These are phyloP conservation scores for Talaromyces wortmannii DNA, from an alignment of 495 filamentous ascomycete species.

Conservation along the genomic window DNA sequence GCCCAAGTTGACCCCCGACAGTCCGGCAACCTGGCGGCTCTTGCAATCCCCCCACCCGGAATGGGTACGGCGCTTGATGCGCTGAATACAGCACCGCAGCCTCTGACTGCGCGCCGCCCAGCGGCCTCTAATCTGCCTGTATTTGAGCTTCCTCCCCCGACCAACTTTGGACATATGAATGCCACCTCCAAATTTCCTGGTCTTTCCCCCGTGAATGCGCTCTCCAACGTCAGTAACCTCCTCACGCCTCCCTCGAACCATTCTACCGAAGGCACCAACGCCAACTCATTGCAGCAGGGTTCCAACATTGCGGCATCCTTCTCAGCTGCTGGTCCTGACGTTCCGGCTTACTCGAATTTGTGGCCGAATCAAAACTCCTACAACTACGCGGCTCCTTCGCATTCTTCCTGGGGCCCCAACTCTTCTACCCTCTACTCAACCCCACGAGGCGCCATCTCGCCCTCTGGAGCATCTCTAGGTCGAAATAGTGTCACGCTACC, in stretches of 20 bases:
- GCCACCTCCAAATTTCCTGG: slow-evolving; percentile 34
- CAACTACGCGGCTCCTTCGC: slow-evolving; percentile 37
- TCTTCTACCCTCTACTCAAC: slow-evolving; percentile 31
- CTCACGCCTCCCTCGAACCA: slow-evolving; percentile 57
- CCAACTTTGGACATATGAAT: slow-evolving; percentile 15
- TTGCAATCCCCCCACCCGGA: slow-evolving; percentile 33
- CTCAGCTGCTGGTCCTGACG: slow-evolving; percentile 37
- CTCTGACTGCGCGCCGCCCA: slow-evolving; percentile 52
- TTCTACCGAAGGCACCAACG: slow-evolving; percentile 50
- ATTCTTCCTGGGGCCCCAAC: slow-evolving; percentile 32
- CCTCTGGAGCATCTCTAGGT: slow-evolving; percentile 36
- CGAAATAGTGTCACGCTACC: slow-evolving; percentile 46
- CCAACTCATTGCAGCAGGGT: slow-evolving; percentile 46
- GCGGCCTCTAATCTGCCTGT: slow-evolving; percentile 53
- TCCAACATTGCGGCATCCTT: slow-evolving; percentile 31
- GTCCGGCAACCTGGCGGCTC: slow-evolving; percentile 34
- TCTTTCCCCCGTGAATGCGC: slow-evolving; percentile 31
- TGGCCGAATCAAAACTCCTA: slow-evolving; percentile 50
- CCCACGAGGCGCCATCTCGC: slow-evolving; percentile 48
- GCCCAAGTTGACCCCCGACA: slow-evolving; percentile 16
- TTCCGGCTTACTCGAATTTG: slow-evolving; percentile 29
- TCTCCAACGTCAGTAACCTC: slow-evolving; percentile 49
- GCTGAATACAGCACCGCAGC: slow-evolving; percentile 31
- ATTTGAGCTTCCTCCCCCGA: slow-evolving; percentile 56
- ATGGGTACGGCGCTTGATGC: slow-evolving; percentile 41